phyloP scores from a whole-genome alignment of 2,329 filamentous ascomycete species.

The Paecilomyces sp. region DNA sequence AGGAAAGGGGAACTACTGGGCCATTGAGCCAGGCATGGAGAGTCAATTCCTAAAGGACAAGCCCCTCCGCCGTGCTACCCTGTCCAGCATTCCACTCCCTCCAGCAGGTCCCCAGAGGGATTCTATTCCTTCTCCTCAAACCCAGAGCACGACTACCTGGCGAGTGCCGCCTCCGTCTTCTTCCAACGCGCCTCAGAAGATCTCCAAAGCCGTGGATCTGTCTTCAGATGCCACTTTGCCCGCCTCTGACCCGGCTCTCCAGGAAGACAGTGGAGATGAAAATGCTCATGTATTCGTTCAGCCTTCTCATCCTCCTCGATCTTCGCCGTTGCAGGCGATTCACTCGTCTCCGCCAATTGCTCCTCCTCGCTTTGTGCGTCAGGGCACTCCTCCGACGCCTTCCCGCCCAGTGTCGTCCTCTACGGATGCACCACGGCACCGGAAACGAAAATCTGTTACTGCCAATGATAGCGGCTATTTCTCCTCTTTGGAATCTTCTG shows the following conservation, averaged over 20 bases:
- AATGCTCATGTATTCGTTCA: constrained; percentile 16
- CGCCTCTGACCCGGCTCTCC: constrained; percentile 57
- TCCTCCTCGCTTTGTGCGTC: constrained; percentile 48
- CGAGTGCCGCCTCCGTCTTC: constrained; percentile 23
- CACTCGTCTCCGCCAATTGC: constrained; percentile 86
- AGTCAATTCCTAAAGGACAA: constrained; percentile 85
- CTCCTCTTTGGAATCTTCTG: constrained; percentile 90
- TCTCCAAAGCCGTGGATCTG: constrained; percentile 42
- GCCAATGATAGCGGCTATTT: constrained; percentile 96
- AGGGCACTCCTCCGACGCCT: constrained; percentile 68
- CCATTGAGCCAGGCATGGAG: constrained; percentile 84
- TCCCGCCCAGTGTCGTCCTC: constrained; percentile 54
- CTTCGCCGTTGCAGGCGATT: constrained; percentile 51
- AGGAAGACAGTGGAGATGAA: constrained; percentile 47
- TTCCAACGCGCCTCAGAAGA: constrained; percentile 14
- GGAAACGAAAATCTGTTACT: constrained; percentile 69
- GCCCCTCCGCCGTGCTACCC: constrained; percentile 43
- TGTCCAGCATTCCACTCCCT: constrained; percentile 38
- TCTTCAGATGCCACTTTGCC: constrained; percentile 75
- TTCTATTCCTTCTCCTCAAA: constrained; percentile 20
- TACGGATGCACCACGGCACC: constrained; percentile 57
- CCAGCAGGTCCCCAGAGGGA: constrained; percentile 21
- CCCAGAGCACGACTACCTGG: constrained; percentile 25
- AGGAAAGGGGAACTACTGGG: constrained; percentile 97
- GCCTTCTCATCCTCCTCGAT: constrained; percentile 27